Evolutionary conservation across 768 basidiomycete species (phyloP), one percentile per base, ranked within the genome.

Genomic region (Podaxis pistillaris): DNA sequence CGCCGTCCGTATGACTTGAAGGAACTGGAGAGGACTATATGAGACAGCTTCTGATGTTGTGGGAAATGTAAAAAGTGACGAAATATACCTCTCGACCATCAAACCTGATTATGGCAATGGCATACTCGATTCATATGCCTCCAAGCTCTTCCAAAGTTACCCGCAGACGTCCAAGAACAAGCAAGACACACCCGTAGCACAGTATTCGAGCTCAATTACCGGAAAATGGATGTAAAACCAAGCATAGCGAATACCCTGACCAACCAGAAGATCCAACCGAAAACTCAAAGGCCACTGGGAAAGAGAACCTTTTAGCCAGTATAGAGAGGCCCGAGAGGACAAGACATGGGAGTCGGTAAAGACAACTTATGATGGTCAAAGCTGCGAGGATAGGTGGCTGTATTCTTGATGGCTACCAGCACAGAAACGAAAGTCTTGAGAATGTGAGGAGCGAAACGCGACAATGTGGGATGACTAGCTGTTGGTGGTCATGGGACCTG

Each of bases 191-290:
- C 63, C 70, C 15, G 54, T 64, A n/a, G 67, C n/a, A 24, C 70
- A 65, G 28, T 71, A 72, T 0, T 66, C 69, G 0, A 74, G 17
- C 15, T 5, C 7, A 2, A 72, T 58, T 47, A 71, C 60, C 65
- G 77, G 73, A 66, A 73, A 78, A 55, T 75, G 68, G 41, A 73
- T 59, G 59, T 78, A 77, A 78, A 78, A 1, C 76, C 75, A 53
- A 76, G 65, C 73, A 68, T 66, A 5, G 74, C 75, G 40, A 76
- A 65, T 8, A 65, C 71, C 49, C 75, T 76, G 65, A 75, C 72
- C 8, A 72, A 36, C 11, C 62, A 64, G 33, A 64, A 68, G 9
- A 61, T 51, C 15, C 55, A 56, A 22, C 56, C 33, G 22, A 56
- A 53, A 0, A 17, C 51, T 69, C 71, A 72, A 53, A 68, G 65